Conservation (phyloP, 169 alveolate genomes). For the Cystoisospora suis region DNA sequence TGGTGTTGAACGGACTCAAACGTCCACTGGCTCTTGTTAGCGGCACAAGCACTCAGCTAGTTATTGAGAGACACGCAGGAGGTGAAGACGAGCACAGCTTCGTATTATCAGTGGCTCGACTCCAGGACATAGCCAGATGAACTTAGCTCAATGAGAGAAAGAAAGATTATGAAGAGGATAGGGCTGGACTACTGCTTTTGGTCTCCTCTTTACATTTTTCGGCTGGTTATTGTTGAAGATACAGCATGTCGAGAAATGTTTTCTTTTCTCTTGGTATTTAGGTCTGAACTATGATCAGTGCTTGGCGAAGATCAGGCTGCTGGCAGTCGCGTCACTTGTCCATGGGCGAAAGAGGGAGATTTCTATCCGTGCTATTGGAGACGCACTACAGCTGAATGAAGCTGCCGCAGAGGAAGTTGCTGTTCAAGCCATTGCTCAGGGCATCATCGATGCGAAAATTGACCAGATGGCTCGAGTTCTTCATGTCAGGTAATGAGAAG, state of each 20-base stretch:
- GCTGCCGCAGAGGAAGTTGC: conserved; percentile 60
- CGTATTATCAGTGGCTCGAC: too few relatives aligned
- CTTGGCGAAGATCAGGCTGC: conserved; percentile 61
- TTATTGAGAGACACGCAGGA: too few relatives aligned
- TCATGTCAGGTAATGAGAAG: conserved; percentile 54
- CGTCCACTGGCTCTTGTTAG: too few relatives aligned
- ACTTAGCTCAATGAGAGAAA: too few relatives aligned
- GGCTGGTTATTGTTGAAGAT: too few relatives aligned
- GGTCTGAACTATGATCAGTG: conserved; percentile 62
- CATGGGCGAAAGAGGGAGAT: conserved; percentile 40
- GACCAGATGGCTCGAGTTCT: conserved; percentile 61
- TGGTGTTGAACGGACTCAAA: too few relatives aligned
- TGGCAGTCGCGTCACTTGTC: conserved; percentile 64
- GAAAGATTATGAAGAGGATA: too few relatives aligned
- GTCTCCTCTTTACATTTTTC: too few relatives aligned
- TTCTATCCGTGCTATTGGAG: conserved; percentile 15
- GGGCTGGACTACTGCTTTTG: too few relatives aligned
- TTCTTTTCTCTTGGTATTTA: background rate
- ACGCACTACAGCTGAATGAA: conserved; percentile 38
- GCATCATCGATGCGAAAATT: conserved; percentile 66
- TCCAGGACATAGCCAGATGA: too few relatives aligned
- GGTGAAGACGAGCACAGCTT: too few relatives aligned
- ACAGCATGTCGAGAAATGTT: too few relatives aligned
- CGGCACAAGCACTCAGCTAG: background rate
- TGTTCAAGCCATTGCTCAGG: conserved; percentile 66